Percentiles rank a stretch among this genome's conserved stretches.
phyloP scores from a whole-genome alignment of 768 basidiomycete genomes.

The Trametes gibbosa region DNA sequence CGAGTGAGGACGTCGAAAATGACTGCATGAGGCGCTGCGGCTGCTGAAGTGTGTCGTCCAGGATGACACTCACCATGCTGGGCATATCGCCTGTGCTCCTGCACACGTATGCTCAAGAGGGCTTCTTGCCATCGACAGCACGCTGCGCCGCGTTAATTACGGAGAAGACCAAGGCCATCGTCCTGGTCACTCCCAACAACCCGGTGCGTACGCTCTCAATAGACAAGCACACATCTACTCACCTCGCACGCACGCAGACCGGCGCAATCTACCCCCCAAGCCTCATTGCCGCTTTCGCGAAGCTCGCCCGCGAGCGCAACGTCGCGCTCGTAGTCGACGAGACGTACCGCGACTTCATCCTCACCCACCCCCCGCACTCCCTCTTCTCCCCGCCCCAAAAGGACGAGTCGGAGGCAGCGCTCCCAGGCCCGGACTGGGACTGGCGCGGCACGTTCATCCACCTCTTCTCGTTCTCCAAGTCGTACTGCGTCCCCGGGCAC shows the following conservation, averaged over 20 bases:
- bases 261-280: slow-evolving; percentile 64
- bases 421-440: slow-evolving; percentile 23
- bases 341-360: slow-evolving; percentile 81
- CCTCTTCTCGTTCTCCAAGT: slow-evolving; percentile 80
- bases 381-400: slow-evolving; percentile 44
- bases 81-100: slow-evolving; percentile 58
- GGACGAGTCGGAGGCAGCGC: neutral
- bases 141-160: slow-evolving; percentile 54
- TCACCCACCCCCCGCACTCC: slow-evolving; percentile 46
- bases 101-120: slow-evolving; percentile 44
- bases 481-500: slow-evolving; percentile 79
- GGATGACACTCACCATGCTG: slow-evolving; percentile 67
- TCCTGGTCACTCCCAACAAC: slow-evolving; percentile 77
- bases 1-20: slow-evolving; percentile 38
- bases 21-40: neutral
- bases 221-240: neutral
- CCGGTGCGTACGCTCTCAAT: slow-evolving; percentile 39
- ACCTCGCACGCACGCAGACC: slow-evolving; percentile 41
- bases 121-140: slow-evolving; percentile 59
- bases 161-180: slow-evolving; percentile 60
- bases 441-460: slow-evolving; percentile 68
- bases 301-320: slow-evolving; percentile 50
- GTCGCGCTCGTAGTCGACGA: slow-evolving; percentile 81
- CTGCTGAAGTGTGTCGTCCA: slow-evolving; percentile 23
- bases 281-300: slow-evolving; percentile 56